A percentile compares a stretch with the other conserved stretches of the same genome.
Evolutionary conservation across 148 eudicot species (phyloP).

Genomic region (Rhododendron vialii): DNA sequence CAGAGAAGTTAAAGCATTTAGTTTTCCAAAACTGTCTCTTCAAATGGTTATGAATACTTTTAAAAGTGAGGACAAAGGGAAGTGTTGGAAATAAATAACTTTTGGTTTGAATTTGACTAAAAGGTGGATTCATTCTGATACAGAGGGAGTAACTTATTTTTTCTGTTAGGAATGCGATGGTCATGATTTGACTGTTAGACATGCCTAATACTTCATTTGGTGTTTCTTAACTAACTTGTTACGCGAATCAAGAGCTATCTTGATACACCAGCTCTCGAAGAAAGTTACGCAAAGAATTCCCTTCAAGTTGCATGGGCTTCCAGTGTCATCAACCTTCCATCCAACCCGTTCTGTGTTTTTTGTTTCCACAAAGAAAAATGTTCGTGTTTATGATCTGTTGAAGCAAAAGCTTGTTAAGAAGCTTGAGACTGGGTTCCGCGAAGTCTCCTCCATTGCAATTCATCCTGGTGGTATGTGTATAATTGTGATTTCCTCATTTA

Average conservation of each 20-base stretch:
- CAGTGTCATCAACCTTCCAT: conserved; percentile 83
- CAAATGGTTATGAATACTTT: background rate
- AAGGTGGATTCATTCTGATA: background rate
- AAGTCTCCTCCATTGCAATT: conserved; percentile 74
- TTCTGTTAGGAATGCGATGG: background rate
- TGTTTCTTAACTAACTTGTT: conserved; percentile 56
- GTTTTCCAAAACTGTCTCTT: background rate
- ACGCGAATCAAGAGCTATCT: conserved; percentile 82
- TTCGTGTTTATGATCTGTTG: conserved; percentile 83
- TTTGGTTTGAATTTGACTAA: background rate
- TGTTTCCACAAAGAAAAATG: conserved; percentile 74
- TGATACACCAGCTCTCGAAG: conserved; percentile 88
- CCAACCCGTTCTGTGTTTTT: conserved; percentile 80
- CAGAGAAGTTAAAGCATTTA: background rate
- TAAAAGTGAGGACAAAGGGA: background rate
- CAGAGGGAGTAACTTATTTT: background rate
- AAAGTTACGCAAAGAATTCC: conserved; percentile 61
- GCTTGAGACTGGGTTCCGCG: conserved; percentile 78
- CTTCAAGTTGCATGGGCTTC: conserved; percentile 86
- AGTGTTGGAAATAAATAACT: background rate
- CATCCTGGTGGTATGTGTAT: conserved; percentile 85
- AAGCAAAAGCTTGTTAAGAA: conserved; percentile 76
- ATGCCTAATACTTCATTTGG: conserved; percentile 6
- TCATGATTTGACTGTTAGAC: background rate
- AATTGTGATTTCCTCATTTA: background rate